Conservation (phyloP, 768 basidiomycete species). For the Tricholoma saponaceum region DNA sequence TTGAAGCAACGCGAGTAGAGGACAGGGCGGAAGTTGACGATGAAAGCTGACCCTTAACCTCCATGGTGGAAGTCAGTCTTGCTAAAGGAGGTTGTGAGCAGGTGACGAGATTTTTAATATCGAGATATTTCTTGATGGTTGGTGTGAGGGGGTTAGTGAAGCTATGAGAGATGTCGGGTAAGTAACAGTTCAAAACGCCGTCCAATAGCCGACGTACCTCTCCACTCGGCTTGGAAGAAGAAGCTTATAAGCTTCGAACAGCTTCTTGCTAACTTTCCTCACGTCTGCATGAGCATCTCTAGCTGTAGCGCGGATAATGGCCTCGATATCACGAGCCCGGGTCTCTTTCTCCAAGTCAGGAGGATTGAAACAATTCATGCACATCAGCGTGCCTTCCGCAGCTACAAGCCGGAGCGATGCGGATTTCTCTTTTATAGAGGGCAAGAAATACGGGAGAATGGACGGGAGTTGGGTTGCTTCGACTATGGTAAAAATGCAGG, state of each 20-base stretch:
- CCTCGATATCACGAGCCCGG: slow-evolving; percentile 63
- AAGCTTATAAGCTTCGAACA: slow-evolving; percentile 74
- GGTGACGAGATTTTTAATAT: slow-evolving; percentile 30
- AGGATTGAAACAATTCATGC: slow-evolving; percentile 73
- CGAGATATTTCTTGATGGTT: slow-evolving; percentile 72
- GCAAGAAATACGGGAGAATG: slow-evolving; percentile 57
- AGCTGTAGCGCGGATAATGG: slow-evolving; percentile 60
- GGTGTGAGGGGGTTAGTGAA: slow-evolving; percentile 75
- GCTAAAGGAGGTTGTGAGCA: slow-evolving; percentile 16
- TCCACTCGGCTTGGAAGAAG: slow-evolving; percentile 67
- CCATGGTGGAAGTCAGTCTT: slow-evolving; percentile 8
- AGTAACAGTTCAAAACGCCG: slow-evolving; percentile 1
- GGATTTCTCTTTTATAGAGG: slow-evolving; percentile 66
- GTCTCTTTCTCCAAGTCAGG: slow-evolving; percentile 72
- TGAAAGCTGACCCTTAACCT: slow-evolving; percentile 11
- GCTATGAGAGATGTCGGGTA: slow-evolving; percentile 31
- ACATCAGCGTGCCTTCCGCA: slow-evolving; percentile 62
- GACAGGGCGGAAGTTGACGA: slow-evolving; percentile 20
- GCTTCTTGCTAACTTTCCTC: slow-evolving; percentile 59
- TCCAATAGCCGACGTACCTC: slow-evolving; percentile 36
- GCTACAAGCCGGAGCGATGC: slow-evolving; percentile 55
- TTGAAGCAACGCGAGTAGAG: slow-evolving; percentile 15
- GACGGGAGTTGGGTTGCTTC: slow-evolving; percentile 64
- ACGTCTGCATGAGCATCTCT: slow-evolving; percentile 76
- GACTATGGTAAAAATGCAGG: slow-evolving; percentile 57